Conservation (phyloP, 305 asterid species). For the Andrographis paniculata region DNA sequence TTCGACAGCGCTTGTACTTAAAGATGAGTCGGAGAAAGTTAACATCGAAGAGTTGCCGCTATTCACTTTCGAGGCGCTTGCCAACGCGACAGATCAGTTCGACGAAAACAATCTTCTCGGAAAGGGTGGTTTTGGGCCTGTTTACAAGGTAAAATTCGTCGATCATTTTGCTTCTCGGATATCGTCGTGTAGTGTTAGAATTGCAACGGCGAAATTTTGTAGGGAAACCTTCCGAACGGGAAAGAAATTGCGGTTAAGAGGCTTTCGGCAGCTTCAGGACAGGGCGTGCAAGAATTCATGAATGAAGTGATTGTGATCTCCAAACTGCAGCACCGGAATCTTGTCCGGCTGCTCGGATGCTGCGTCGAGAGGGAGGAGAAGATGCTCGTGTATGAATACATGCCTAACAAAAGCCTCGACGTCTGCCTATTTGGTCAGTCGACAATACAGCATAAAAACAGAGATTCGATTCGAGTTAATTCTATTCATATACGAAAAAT, state of each 20-base stretch:
- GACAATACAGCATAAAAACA: not conserved
- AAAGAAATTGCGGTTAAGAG: constrained; percentile 43
- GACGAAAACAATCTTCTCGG: constrained; percentile 33
- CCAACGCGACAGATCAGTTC: constrained; percentile 35
- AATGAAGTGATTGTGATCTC: constrained; percentile 33
- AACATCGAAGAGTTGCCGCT: constrained; percentile 35
- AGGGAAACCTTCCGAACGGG: constrained; percentile 31
- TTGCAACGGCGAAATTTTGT: not conserved
- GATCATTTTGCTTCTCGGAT: not conserved
- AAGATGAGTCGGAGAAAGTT: constrained; percentile 21
- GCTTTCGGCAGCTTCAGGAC: constrained; percentile 30
- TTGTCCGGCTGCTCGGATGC: constrained; percentile 35
- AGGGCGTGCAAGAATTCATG: constrained; percentile 32
- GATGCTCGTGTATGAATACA: constrained; percentile 25
- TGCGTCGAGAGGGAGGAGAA: constrained; percentile 30
- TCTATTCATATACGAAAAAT: too few species aligned
- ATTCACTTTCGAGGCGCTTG: constrained; percentile 31
- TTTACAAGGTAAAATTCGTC: constrained; percentile 35
- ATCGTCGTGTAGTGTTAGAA: not conserved
- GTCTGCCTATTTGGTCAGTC: constrained; percentile 30
- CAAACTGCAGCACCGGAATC: constrained; percentile 36
- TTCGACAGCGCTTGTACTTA: constrained; percentile 23
- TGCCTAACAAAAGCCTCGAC: constrained; percentile 28
- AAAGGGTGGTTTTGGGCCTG: constrained; percentile 52
- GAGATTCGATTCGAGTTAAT: too few species aligned